These are phyloP conservation scores for Fusarium burgessii DNA, from an alignment of 2,329 filamentous ascomycete species.

Conservation along the genomic window DNA sequence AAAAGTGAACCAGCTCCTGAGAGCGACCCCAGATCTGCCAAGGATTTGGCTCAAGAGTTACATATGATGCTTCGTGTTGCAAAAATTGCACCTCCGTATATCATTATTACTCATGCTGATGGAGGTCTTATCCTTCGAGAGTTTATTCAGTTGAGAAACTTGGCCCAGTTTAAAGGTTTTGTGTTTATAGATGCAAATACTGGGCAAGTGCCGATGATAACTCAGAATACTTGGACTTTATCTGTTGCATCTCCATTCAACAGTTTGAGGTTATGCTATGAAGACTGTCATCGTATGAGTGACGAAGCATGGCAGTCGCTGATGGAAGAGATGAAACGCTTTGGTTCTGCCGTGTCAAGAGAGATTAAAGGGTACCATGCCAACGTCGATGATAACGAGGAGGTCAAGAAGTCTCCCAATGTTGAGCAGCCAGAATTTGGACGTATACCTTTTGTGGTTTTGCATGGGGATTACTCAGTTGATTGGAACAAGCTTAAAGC, in stretches of 20 bases:
- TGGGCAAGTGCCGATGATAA: not conserved
- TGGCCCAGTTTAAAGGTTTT: constrained; percentile 30
- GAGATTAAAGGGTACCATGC: not conserved
- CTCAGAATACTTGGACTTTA: not conserved
- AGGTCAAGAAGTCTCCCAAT: no score
- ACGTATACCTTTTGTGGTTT: not conserved
- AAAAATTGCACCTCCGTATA: constrained; percentile 29
- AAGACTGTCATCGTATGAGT: not conserved
- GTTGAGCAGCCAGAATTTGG: not conserved
- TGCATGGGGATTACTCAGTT: not conserved
- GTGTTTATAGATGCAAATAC: constrained; percentile 22
- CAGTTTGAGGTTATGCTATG: not conserved
- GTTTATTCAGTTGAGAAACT: constrained; percentile 11
- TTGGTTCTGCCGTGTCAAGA: not conserved
- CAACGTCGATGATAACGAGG: not conserved
- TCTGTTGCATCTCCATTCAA: not conserved
- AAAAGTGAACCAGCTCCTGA: not conserved
- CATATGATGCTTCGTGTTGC: constrained; percentile 12
- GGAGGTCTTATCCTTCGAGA: constrained; percentile 7
- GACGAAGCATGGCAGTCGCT: not conserved
- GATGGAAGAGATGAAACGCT: not conserved
- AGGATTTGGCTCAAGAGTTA: constrained; percentile 16
- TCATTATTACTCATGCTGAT: constrained; percentile 12
- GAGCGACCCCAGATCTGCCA: not conserved
- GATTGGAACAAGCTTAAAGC: not conserved